These are phyloP conservation scores for Lophiostoma macrostomum DNA, from an alignment of 495 filamentous ascomycete species.

Conservation along the genomic window DNA sequence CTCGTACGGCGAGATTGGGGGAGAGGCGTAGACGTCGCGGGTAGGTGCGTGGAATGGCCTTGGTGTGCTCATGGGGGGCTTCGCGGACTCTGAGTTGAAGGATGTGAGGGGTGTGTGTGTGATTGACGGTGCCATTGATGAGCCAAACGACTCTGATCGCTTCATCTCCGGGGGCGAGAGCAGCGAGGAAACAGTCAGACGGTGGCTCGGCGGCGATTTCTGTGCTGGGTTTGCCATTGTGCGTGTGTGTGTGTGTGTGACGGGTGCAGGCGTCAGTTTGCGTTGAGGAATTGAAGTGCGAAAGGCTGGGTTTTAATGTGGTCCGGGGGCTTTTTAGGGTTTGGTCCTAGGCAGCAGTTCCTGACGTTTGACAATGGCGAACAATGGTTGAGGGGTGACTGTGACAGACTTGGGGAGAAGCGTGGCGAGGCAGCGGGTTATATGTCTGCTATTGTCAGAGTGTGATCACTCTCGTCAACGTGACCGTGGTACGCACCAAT, in stretches of 20 bases:
- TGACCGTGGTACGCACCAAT: conserved; percentile 31
- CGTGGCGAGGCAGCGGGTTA: conserved; percentile 19
- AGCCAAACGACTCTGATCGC: conserved; percentile 29
- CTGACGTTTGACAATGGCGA: neutral
- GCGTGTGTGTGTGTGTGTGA: conserved; percentile 12
- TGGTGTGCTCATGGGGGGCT: conserved; percentile 13
- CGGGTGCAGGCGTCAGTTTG: neutral
- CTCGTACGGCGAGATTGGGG: conserved; percentile 32
- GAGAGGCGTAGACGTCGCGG: conserved; percentile 30
- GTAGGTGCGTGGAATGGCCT: conserved; percentile 11
- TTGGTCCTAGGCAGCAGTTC: neutral
- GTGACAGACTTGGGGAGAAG: neutral
- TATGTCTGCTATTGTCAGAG: conserved; percentile 22
- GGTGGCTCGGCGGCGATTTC: conserved; percentile 26
- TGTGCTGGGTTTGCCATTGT: conserved; percentile 29
- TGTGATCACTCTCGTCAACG: conserved; percentile 17
- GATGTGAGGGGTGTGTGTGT: conserved; percentile 30
- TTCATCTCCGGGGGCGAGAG: conserved; percentile 36
- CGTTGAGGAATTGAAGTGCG: too few relatives aligned
- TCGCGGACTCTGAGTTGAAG: conserved; percentile 25
- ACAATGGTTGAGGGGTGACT: neutral
- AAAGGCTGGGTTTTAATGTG: neutral
- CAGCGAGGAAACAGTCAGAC: conserved; percentile 32
- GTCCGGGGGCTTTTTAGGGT: conserved; percentile 4
- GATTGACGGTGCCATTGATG: conserved; percentile 21